A percentile compares a stretch with the other conserved stretches of the same genome.
Evolutionary conservation across 768 basidiomycete species (phyloP).

Genomic region (Lepiota brunneoincarnata): DNA sequence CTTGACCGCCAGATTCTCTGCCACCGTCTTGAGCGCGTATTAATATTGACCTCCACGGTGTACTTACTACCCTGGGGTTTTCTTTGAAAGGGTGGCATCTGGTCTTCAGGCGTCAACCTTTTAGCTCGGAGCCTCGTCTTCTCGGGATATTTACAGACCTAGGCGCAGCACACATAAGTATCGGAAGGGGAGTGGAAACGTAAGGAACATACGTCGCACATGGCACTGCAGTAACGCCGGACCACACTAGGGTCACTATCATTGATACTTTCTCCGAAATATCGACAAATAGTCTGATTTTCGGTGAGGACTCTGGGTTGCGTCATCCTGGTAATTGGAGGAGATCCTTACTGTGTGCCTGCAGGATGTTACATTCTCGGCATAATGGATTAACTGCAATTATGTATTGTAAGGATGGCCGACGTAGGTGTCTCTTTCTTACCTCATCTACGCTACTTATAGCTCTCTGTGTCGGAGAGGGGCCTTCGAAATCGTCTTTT

Average conservation of each 20-base stretch:
- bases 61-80: slow-evolving; percentile 5
- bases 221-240: slow-evolving; percentile 59
- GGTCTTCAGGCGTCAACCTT: slow-evolving; percentile 44
- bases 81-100: slow-evolving; percentile 11
- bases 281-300: slow-evolving; percentile 69
- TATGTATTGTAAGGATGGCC: neutral
- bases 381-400: slow-evolving; percentile 40
- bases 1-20: neutral
- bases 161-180: neutral
- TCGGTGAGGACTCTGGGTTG: neutral
- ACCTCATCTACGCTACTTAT: slow-evolving; percentile 64
- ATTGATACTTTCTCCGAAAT: slow-evolving; percentile 74
- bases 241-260: slow-evolving; percentile 38
- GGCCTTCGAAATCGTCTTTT: slow-evolving; percentile 44
- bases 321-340: neutral
- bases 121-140: slow-evolving; percentile 50
- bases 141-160: slow-evolving; percentile 81
- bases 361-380: slow-evolving; percentile 59
- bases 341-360: slow-evolving; percentile 62
- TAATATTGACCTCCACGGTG: too few relatives aligned
- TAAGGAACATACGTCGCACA: slow-evolving; percentile 69
- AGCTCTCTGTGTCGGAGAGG: slow-evolving; percentile 66
- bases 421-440: slow-evolving; percentile 17
- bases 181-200: neutral
- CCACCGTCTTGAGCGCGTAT: neutral